Base-by-base conservation (phyloP, 1,284 basidiomycete species). In the Trametes pubescens region DNA sequence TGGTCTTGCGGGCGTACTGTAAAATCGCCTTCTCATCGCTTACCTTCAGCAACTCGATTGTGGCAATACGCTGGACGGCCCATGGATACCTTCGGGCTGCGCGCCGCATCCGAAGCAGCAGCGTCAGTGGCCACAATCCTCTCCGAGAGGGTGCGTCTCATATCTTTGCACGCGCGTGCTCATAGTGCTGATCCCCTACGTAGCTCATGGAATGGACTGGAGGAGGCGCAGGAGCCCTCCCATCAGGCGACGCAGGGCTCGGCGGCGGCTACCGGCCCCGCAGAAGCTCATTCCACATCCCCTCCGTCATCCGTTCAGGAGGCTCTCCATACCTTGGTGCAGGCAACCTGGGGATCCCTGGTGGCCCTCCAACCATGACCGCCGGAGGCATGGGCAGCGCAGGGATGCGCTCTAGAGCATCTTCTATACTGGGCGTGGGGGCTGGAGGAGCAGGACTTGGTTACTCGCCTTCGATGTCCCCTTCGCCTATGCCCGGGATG, bases 51-150 rank as follows among this genome's bases (percentile, higher is more conserved):
- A 14, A 67, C 62, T 8, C 69, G 66, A 9, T 55, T 69, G 4
- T 71, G 69, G 69, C 68, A 67, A 34, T 67, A 64, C 43, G 34
- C 65, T 4, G 66, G 68, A 14, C 69, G 69, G 13, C 51, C 66
- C 2, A 60, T 51, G 60, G 68, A 71, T 26, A 34, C 61, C 6
- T 67, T 65, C 29, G 69, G 69, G 0, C 64, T 68, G 4, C 64
- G 67, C 11, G 65, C 63, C 10, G 69, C 69, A 3, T 66, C 65
- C 11, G 69, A 71, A 29, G 57, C 65, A 22, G 69, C 69, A 7
- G 67, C 62, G 2, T 60, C 64, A 2, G 66, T 66, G 1, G 66
- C 69, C 0, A 51, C 62, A 4, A 24, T 53, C 5, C 59, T 71
- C 2, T 59, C 65, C 6, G 63, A 65, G 26, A 53, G 64, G 11